phyloP scores from a whole-genome alignment of 2,329 filamentous ascomycete genomes.

The Corynespora cassiicola region DNA sequence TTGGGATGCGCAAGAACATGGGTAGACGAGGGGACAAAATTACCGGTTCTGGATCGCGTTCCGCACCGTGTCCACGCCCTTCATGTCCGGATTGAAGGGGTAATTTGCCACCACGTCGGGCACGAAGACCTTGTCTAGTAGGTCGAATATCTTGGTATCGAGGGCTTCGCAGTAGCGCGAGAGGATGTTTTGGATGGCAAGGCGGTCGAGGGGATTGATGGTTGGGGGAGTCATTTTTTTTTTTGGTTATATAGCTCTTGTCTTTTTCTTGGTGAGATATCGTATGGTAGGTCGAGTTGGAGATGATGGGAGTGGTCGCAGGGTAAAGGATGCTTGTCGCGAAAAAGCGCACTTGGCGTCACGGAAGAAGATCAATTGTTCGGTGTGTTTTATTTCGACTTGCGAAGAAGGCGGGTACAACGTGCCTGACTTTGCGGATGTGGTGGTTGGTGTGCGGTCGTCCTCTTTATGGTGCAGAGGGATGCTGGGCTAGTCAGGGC shows the following conservation, averaged over 20 bases:
- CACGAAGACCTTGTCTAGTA: slow-evolving; percentile 49
- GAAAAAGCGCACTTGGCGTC: too few species aligned
- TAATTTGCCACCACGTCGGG: slow-evolving; percentile 49
- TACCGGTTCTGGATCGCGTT: slow-evolving; percentile 44
- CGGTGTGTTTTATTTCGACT: too few species aligned
- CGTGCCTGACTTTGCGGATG: too few species aligned
- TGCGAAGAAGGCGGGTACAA: too few species aligned
- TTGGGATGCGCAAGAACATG: too few species aligned
- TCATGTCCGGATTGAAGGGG: slow-evolving; percentile 42
- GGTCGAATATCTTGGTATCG: slow-evolving; percentile 49
- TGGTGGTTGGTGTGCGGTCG: too few species aligned
- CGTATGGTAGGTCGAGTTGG: neutral
- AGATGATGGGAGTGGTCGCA: too few species aligned
- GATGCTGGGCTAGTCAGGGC: too few species aligned
- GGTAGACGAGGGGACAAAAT: neutral
- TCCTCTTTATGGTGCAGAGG: too few species aligned
- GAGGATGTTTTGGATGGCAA: slow-evolving; percentile 52
- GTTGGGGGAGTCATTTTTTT: slow-evolving; percentile 1
- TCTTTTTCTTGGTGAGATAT: neutral
- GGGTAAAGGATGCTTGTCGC: too few species aligned
- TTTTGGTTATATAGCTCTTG: neutral
- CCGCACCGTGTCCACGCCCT: slow-evolving; percentile 40
- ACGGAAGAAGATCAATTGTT: too few species aligned
- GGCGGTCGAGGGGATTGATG: slow-evolving; percentile 29
- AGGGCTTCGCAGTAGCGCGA: slow-evolving; percentile 53